Base-by-base conservation (phyloP, 306 rosid genomes). In the barrel medic (Medicago truncatula) region DNA sequence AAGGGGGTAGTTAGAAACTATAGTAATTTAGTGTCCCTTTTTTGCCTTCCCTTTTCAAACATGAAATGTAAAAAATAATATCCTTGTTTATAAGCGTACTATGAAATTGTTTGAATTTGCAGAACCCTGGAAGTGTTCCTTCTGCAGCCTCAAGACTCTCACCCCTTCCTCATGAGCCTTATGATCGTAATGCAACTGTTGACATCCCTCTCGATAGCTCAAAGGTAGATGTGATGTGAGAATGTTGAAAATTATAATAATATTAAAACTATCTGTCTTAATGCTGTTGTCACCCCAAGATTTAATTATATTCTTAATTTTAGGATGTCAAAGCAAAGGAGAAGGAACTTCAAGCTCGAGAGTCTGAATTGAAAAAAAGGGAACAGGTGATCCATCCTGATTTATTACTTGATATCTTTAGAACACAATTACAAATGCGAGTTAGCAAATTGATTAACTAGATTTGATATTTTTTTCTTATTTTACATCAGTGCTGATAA, bases 271-370 rank as follows among this genome's bases (percentile, higher is more conserved):
- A 46, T 71, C 56, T 67, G 39, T 72, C 8, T 58, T 71, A 39
- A 57, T 62, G 70, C 70, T 80, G 17, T 73, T 79, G 8, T 52
- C 73, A 59, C 31, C 47, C 47, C n/a, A 16, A 56, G 17, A 74
- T 38, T 82, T 79, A 66, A 36, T 71, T 69, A 43, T 66, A 65
- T 67, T 14, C 57, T 79, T 39, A 72, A 74, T 59, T 74, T 25
- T 79, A 92, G 99, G 93, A 85, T 80, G 5, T 82, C 71, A 88
- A 87, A 80, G 67, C 89, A 40, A 92, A 89, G 88, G 97, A 95
- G 87, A 95, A 77, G 87, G 93, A 90, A 70, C 97, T 95, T 84
- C 86, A 83, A 78, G 96, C 93, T 46, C 87, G 68, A 88, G 98
- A 95, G 76, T 82, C 93, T 81, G 98, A 95, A 71, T 82, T 95